phyloP scores from a whole-genome alignment of 306 rosid species.

The Canavalia gladiata region DNA sequence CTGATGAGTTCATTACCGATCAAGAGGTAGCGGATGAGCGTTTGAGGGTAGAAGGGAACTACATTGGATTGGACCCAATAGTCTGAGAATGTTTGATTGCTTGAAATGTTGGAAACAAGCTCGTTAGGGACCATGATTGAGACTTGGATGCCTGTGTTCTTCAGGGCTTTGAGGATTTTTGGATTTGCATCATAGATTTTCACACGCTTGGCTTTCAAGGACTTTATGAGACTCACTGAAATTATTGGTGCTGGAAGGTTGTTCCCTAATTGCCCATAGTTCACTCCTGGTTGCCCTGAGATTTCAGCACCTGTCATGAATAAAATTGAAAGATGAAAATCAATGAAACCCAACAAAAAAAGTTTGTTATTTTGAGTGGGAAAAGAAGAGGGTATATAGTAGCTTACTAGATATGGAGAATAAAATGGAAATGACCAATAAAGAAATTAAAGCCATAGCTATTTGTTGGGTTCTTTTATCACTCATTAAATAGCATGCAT shows the following conservation, averaged over 20 bases:
- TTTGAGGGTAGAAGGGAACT: slow-evolving; percentile 61
- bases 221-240: slow-evolving; percentile 62
- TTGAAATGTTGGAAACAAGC: slow-evolving; percentile 66
- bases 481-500: not conserved
- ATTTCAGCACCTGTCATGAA: slow-evolving; percentile 58
- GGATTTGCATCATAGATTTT: slow-evolving; percentile 62
- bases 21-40: slow-evolving; percentile 77
- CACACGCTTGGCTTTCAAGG: slow-evolving; percentile 67
- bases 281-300: slow-evolving; percentile 59
- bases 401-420: slow-evolving; percentile 56
- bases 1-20: slow-evolving; percentile 83
- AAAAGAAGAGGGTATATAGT: not conserved
- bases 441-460: slow-evolving; percentile 40
- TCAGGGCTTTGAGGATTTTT: slow-evolving; percentile 64
- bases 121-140: slow-evolving; percentile 82
- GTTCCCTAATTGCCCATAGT: slow-evolving; percentile 78
- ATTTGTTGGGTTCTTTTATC: slow-evolving; percentile 13
- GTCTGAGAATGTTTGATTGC: slow-evolving; percentile 65
- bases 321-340: not conserved
- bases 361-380: not conserved
- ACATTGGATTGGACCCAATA: slow-evolving; percentile 68
- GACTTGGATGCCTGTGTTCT: slow-evolving; percentile 62
- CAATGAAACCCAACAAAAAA: not conserved
- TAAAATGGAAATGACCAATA: slow-evolving; percentile 52
- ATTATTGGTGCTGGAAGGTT: slow-evolving; percentile 67